Percentiles rank a stretch among this genome's conserved stretches.
phyloP scores from a whole-genome alignment of 139 green algal species.

The Diplosphaera chodatii region DNA sequence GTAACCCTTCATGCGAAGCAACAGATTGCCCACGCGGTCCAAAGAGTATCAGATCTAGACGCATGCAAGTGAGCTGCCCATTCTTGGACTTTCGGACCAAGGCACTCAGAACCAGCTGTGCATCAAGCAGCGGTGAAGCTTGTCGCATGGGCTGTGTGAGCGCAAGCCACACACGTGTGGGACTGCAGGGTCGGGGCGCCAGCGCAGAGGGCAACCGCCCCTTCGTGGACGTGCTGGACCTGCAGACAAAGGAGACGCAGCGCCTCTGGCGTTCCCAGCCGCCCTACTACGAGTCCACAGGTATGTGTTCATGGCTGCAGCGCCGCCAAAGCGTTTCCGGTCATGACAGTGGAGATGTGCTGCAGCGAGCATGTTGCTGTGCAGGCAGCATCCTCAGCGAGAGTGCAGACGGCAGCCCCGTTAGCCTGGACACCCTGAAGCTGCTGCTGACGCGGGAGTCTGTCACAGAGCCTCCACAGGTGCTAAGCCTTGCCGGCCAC shows the following conservation, averaged over 20 bases:
- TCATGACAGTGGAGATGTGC: too few relatives aligned
- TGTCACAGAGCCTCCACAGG: constrained; percentile 50
- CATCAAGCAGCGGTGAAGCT: too few relatives aligned
- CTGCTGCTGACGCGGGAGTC: constrained; percentile 58
- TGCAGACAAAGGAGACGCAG: constrained; percentile 52
- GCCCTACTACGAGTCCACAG: constrained; percentile 67
- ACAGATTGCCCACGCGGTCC: too few relatives aligned
- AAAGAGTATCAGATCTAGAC: too few relatives aligned
- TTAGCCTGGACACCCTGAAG: constrained; percentile 49
- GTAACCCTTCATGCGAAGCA: too few relatives aligned
- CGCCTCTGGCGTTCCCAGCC: constrained; percentile 80
- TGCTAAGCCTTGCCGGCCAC: constrained; percentile 8
- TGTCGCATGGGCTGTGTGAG: too few relatives aligned
- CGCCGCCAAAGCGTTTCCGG: too few relatives aligned
- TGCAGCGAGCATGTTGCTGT: background rate
- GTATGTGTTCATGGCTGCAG: constrained; percentile 3
- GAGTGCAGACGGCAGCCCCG: background rate
- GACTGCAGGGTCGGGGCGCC: constrained; percentile 58
- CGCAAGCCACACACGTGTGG: too few relatives aligned
- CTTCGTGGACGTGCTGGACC: constrained; percentile 85
- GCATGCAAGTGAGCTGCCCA: too few relatives aligned
- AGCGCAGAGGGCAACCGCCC: constrained; percentile 77
- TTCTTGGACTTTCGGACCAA: too few relatives aligned
- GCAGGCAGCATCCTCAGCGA: background rate
- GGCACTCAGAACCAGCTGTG: too few relatives aligned